phyloP scores from a whole-genome alignment of 2,329 filamentous ascomycete species.

The Pezicula radicicola region DNA sequence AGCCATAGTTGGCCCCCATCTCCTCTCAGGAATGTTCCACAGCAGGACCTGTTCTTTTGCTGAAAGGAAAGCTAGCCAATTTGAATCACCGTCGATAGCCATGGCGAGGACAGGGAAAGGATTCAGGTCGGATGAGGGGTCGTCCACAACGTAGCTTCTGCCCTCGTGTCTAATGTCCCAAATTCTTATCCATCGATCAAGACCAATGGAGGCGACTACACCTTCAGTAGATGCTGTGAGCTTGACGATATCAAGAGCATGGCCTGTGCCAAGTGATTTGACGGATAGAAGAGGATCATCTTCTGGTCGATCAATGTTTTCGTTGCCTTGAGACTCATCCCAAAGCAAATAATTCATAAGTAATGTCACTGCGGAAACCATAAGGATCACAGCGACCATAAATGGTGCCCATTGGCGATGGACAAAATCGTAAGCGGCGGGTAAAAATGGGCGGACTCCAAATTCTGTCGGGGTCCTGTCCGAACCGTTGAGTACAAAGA shows the following conservation, averaged over 20 bases:
- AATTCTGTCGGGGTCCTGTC: slow-evolving; percentile 55
- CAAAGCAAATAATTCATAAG: slow-evolving; percentile 74
- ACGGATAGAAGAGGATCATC: slow-evolving; percentile 54
- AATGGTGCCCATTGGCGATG: slow-evolving; percentile 58
- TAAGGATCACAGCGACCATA: slow-evolving; percentile 57
- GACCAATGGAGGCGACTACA: slow-evolving; percentile 63
- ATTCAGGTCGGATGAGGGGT: slow-evolving; percentile 30
- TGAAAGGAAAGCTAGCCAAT: slow-evolving; percentile 65
- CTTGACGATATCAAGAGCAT: slow-evolving; percentile 67
- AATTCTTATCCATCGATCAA: slow-evolving; percentile 66
- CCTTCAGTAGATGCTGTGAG: slow-evolving; percentile 61
- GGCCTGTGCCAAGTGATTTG: slow-evolving; percentile 58
- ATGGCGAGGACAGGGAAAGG: slow-evolving; percentile 60
- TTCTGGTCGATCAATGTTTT: slow-evolving; percentile 40
- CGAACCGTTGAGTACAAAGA: slow-evolving; percentile 68
- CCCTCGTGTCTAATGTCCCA: slow-evolving; percentile 52
- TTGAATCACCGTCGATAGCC: slow-evolving; percentile 61
- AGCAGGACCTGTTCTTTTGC: slow-evolving; percentile 53
- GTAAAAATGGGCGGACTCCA: slow-evolving; percentile 44
- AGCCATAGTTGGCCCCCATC: slow-evolving; percentile 52
- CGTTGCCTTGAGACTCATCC: slow-evolving; percentile 47
- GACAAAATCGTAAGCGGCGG: slow-evolving; percentile 65
- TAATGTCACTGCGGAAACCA: slow-evolving; percentile 62
- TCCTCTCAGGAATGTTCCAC: slow-evolving; percentile 58
- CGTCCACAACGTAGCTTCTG: slow-evolving; percentile 36